phyloP scores from a whole-genome alignment of 2,329 filamentous ascomycete species.

The Colletotrichum sp. region DNA sequence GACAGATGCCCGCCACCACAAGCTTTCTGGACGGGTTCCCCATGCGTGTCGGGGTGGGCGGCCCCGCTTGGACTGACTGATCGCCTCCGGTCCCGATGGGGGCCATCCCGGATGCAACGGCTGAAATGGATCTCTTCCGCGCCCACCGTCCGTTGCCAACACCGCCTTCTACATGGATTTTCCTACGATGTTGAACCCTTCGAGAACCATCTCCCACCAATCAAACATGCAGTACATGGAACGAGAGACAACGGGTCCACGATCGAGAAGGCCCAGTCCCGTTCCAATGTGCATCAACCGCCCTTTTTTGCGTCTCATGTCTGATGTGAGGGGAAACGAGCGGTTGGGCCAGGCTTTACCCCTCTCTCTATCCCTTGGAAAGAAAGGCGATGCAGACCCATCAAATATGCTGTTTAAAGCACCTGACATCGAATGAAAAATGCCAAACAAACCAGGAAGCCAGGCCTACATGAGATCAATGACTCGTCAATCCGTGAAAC shows the following conservation, averaged over 20 bases:
- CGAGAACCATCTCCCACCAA: background rate
- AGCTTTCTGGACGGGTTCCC: background rate
- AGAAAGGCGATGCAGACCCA: background rate
- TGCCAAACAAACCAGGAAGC: background rate
- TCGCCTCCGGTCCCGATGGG: background rate
- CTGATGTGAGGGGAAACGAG: background rate
- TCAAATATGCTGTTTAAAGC: slow-evolving; percentile 5
- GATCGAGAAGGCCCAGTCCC: background rate
- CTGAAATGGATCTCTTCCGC: background rate
- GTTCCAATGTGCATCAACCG: background rate
- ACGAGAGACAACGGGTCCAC: background rate
- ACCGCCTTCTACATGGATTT: background rate
- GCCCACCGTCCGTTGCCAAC: background rate
- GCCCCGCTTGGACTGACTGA: slow-evolving; percentile 2
- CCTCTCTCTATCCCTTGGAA: background rate
- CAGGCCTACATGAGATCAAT: background rate
- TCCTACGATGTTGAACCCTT: background rate
- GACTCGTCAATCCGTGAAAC: slow-evolving; percentile 5
- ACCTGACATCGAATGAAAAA: slow-evolving; percentile 4
- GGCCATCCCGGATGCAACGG: slow-evolving; percentile 4
- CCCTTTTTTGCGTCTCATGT: background rate
- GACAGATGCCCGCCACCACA: background rate
- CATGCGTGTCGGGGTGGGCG: background rate
- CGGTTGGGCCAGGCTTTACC: background rate
- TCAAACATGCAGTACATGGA: background rate